Evolutionary conservation across 345 rosid genomes (phyloP), one percentile per base, ranked within the genome.

Genomic region (Barbarea vulgaris): DNA sequence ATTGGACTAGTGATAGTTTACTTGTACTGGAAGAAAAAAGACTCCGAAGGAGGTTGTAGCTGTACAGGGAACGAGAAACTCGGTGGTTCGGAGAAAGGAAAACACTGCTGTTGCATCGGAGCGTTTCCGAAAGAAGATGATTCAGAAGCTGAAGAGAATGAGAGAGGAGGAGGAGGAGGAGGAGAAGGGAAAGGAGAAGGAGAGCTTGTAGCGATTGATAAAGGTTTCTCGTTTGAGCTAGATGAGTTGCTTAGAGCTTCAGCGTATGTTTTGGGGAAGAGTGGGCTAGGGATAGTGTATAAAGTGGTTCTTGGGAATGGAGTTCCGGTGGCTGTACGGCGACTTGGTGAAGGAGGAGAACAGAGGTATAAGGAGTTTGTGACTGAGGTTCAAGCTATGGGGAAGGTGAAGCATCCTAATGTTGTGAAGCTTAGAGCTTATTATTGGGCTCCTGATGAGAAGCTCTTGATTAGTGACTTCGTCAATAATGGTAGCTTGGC

Each of bases 361-460:
- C 90, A 90, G 84, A 71, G 98, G 88, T 85, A 93, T 46, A 91
- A 83, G 78, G 99, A 95, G 88, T 95, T 95, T 56, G 89, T 81
- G 24, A 75, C 89, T 4, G 99, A 95, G 82, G 94, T 91, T 15
- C 96, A 87, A 76, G 93, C 99, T 0, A 91, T 95, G 61, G 97
- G 97, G 61, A 86, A 84, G 48, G 93, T 93, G 44, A 95, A 93
- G 68, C 99, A 95, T 83, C 99, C 99, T 5, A 95, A 93, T 80
- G 83, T 95, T 5, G 99, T 95, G 70, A 88, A 81, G 75, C 66
- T 95, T 46, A 85, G 99, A 75, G 99, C 99, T 69, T 95, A 95
- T 72, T 95, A 95, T 70, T 95, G 99, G 99, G 98, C 99, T 47
- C 82, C 96, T 9, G 98, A 95, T 69, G 99, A 95, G 80, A 95